Evolutionary conservation across 2,329 filamentous ascomycete species (phyloP).

Genomic region (Raffaelea albimanens): DNA sequence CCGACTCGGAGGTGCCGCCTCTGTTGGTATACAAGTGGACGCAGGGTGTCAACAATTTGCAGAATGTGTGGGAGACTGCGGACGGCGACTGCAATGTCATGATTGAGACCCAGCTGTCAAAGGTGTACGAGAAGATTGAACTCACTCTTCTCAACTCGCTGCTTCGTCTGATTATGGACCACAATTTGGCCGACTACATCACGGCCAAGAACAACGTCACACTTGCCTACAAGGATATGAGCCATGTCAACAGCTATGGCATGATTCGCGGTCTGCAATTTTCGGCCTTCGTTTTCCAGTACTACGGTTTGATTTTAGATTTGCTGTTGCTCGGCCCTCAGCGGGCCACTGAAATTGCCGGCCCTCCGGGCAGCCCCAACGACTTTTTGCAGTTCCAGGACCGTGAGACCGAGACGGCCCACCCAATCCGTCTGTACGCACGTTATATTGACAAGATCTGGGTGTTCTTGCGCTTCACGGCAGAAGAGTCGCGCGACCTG

Average conservation of each 20-base stretch:
- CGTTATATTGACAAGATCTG: slow-evolving; percentile 97
- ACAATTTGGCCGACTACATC: slow-evolving; percentile 98
- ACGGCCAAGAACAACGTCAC: slow-evolving; percentile 99
- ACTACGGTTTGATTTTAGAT: slow-evolving; percentile 93
- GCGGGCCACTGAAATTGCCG: slow-evolving; percentile 95
- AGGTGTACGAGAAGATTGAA: slow-evolving; percentile 99
- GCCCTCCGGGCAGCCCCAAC: slow-evolving; percentile 85
- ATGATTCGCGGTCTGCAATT: slow-evolving; percentile 98
- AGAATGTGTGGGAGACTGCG: slow-evolving; percentile 86
- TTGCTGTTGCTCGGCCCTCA: slow-evolving; percentile 85
- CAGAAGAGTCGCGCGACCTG: slow-evolving; percentile 88
- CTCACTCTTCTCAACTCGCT: slow-evolving; percentile 89
- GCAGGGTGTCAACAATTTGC: slow-evolving; percentile 96
- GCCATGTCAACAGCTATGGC: slow-evolving; percentile 96
- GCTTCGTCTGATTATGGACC: slow-evolving; percentile 93
- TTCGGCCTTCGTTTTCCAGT: slow-evolving; percentile 97
- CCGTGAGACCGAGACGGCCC: slow-evolving; percentile 79
- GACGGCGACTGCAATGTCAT: slow-evolving; percentile 97
- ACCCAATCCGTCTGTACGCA: slow-evolving; percentile 95
- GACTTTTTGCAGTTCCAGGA: slow-evolving; percentile 98
- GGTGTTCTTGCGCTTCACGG: slow-evolving; percentile 91
- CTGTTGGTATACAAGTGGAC: slow-evolving; percentile 97
- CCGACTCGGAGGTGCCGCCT: slow-evolving; percentile 93
- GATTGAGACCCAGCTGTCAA: slow-evolving; percentile 97
- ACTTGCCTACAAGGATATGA: slow-evolving; percentile 99